Base-by-base conservation (phyloP, 306 rosid genomes). In the Benincasa hispida region DNA sequence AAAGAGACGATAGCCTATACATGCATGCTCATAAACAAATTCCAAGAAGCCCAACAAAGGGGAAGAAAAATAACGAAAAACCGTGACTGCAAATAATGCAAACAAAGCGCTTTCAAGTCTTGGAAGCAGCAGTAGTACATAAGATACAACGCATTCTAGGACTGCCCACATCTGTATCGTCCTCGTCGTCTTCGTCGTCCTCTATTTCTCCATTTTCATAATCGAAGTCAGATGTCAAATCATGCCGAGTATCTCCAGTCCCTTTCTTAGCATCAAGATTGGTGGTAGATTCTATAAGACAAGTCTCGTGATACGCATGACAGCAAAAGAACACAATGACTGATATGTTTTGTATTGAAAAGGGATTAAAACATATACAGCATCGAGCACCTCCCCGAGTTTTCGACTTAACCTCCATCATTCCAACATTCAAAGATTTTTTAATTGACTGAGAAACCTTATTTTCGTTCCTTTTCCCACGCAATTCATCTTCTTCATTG, bases 361-460 rank as follows among this genome's bases (percentile, higher is more conserved):
- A 90, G 34, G 93, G 99, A 55, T 94, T 94, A 70, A 94, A 94
- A 86, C 99, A 94, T 79, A 94, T 92, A 86, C 99, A 94, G 82
- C 99, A 94, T 84, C 99, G 87, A 82, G 92, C 91, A 28, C 99
- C 97, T 68, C 99, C 99, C 82, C 88, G 79, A 17, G 91, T 86
- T 90, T 89, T 94, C 12, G 99, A 92, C 79, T 91, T 91, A 74
- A 85, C 82, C 80, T 75, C 91, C 78, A 79, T 78, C 77, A 80
- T 76, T 84, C 88, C 84, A 83, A 80, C 75, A 78, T 83, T 82
- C 1, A 45, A 41, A 65, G 91, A 82, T 81, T 85, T 89, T 79
- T 91, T 93, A 48, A 76, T 79, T 32, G 35, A 74, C 51, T 87
- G 92, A 83, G 87, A 85, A 50, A 86, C 75, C 77, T 72, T 84